phyloP scores from a whole-genome alignment of 1,284 basidiomycete genomes.

The Leccinum laetum region DNA sequence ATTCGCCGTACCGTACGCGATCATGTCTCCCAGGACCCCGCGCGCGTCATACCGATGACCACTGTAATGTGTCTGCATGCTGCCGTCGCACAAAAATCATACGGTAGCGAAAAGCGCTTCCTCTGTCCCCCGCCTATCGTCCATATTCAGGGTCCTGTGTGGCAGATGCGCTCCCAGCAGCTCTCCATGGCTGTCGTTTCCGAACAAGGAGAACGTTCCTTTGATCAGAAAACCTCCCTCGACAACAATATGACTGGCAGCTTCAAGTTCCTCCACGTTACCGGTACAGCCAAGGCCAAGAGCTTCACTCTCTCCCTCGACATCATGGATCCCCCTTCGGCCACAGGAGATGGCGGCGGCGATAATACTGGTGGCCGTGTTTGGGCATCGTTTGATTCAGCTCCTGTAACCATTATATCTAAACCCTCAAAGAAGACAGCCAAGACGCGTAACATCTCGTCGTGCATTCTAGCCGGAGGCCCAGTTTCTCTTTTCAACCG shows the following conservation, averaged over 20 bases:
- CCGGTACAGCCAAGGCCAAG: constrained; percentile 86
- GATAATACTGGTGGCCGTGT: constrained; percentile 61
- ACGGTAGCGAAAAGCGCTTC: constrained; percentile 90
- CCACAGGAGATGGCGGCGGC: constrained; percentile 49
- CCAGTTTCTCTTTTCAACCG: constrained; percentile 96
- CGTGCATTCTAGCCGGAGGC: constrained; percentile 86
- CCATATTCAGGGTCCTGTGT: constrained; percentile 82
- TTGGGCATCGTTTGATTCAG: constrained; percentile 92
- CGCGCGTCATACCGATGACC: constrained; percentile 80
- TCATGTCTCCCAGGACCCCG: constrained; percentile 70
- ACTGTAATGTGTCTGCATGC: constrained; percentile 88
- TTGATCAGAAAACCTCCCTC: constrained; percentile 78
- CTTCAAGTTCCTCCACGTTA: constrained; percentile 91
- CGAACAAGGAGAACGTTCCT: constrained; percentile 79
- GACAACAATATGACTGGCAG: constrained; percentile 82
- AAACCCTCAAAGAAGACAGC: constrained; percentile 98
- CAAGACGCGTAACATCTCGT: constrained; percentile 92
- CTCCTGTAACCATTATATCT: constrained; percentile 92
- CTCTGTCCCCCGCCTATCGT: constrained; percentile 89
- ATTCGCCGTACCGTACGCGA: constrained; percentile 80
- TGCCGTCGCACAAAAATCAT: constrained; percentile 90
- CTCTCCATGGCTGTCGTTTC: constrained; percentile 85
- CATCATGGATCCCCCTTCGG: constrained; percentile 67
- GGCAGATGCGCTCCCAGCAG: constrained; percentile 77
- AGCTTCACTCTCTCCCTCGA: constrained; percentile 86